phyloP scores from a whole-genome alignment of 2,329 filamentous ascomycete genomes.

The Aspergillus alliaceus region DNA sequence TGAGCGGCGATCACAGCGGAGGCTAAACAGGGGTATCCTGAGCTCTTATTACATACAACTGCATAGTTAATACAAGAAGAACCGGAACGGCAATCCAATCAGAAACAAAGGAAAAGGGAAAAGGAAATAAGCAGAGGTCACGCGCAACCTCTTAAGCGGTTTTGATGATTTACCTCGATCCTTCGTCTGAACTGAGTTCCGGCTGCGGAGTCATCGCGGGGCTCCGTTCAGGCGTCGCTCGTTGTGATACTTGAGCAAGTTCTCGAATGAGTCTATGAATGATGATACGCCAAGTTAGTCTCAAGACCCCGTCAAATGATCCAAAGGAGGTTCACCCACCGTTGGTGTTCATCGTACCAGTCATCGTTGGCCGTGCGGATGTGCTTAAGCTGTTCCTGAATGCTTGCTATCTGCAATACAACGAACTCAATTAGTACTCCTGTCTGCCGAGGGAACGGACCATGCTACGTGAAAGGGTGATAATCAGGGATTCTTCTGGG shows the following conservation, averaged over 20 bases:
- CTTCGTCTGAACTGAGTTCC: conserved; percentile 20
- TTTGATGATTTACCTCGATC: conserved; percentile 4
- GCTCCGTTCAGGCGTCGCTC: conserved; percentile 29
- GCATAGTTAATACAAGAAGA: conserved; percentile 19
- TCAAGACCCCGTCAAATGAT: conserved; percentile 3
- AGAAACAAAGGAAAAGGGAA: conserved; percentile 20
- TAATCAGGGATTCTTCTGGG: conserved; percentile 27
- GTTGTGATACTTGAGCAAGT: conserved; percentile 35
- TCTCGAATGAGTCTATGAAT: conserved; percentile 38
- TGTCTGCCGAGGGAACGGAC: conserved; percentile 20
- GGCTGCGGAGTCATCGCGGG: conserved; percentile 30
- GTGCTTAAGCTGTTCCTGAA: conserved; percentile 48
- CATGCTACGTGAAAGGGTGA: conserved; percentile 31
- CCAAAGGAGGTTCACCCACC: conserved; percentile 28
- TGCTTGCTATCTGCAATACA: conserved; percentile 47
- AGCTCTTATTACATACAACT: conserved; percentile 29
- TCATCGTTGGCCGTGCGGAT: conserved; percentile 46
- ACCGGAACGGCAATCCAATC: conserved; percentile 1
- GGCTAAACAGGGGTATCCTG: conserved; percentile 26
- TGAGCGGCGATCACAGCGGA: background rate
- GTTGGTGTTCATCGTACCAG: conserved; percentile 45
- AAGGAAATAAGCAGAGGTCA: conserved; percentile 6
- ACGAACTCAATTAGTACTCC: conserved; percentile 15
- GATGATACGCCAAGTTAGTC: background rate
- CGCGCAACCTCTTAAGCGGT: background rate